Conservation (phyloP, 768 basidiomycete genomes). For the Porphyrellus cyaneotinctus region DNA sequence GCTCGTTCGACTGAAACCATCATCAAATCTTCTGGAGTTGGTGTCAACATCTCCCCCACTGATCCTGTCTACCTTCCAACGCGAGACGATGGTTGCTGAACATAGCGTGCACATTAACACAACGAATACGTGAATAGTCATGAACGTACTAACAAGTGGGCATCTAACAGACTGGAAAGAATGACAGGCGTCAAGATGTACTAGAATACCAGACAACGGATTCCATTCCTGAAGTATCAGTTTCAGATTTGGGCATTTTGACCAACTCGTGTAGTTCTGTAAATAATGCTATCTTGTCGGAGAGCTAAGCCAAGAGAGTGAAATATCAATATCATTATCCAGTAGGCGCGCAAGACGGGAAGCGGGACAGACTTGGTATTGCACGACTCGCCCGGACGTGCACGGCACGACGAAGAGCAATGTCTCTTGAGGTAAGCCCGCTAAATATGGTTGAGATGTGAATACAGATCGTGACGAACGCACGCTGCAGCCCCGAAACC, state of each 20-base stretch:
- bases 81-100: too few species aligned
- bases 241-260: slow-evolving; percentile 12
- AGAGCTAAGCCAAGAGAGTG: slow-evolving; percentile 37
- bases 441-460: background rate
- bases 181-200: background rate
- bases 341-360: background rate
- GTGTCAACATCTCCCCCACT: too few species aligned
- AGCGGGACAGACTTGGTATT: slow-evolving; percentile 54
- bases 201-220: background rate
- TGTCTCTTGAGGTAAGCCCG: slow-evolving; percentile 41
- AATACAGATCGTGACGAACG: background rate
- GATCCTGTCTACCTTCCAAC: too few species aligned
- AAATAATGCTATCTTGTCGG: slow-evolving; percentile 44
- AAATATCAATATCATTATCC: background rate
- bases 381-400: slow-evolving; percentile 69
- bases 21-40: too few species aligned
- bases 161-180: too few species aligned
- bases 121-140: too few species aligned
- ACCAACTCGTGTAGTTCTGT: slow-evolving; percentile 30
- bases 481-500: background rate
- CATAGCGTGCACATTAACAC: too few species aligned
- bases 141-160: too few species aligned
- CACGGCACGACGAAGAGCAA: slow-evolving; percentile 74
- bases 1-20: too few species aligned
- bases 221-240: slow-evolving; percentile 11